A percentile compares a stretch with the other conserved stretches of the same genome.
Conservation (phyloP, 2,329 filamentous ascomycete species). For the Tolypocladium album region DNA sequence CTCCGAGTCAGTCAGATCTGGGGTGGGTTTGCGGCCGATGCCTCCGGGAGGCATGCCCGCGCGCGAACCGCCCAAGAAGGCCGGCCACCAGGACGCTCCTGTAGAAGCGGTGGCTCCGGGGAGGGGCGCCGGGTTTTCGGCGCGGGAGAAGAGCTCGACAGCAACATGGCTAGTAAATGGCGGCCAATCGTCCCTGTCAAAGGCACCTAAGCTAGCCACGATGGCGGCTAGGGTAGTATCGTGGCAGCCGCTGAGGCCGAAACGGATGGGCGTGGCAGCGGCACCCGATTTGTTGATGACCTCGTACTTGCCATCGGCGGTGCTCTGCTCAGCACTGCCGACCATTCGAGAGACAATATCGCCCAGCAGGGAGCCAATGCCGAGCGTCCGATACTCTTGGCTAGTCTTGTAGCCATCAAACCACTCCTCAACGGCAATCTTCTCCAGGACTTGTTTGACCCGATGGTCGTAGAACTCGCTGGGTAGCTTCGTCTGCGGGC, state of each 20-base stretch:
- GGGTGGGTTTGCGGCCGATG: slow-evolving; percentile 50
- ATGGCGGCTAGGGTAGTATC: slow-evolving; percentile 84
- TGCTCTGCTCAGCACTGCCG: slow-evolving; percentile 45
- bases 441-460: slow-evolving; percentile 56
- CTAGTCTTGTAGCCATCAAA: slow-evolving; percentile 78
- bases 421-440: slow-evolving; percentile 85
- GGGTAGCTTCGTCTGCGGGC: slow-evolving; percentile 64
- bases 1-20: slow-evolving; percentile 45
- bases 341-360: slow-evolving; percentile 74
- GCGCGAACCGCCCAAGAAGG: slow-evolving; percentile 13
- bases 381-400: slow-evolving; percentile 76
- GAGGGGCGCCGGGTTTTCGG: neutral
- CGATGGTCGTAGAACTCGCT: slow-evolving; percentile 77
- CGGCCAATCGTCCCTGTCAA: slow-evolving; percentile 67
- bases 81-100: slow-evolving; percentile 12
- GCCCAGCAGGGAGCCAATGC: slow-evolving; percentile 75
- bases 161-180: slow-evolving; percentile 90
- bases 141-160: slow-evolving; percentile 70
- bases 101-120: slow-evolving; percentile 1
- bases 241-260: slow-evolving; percentile 79
- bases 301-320: slow-evolving; percentile 43
- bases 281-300: slow-evolving; percentile 18
- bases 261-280: slow-evolving; percentile 43
- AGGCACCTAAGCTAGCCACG: slow-evolving; percentile 69
- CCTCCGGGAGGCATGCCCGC: slow-evolving; percentile 22